phyloP scores from a whole-genome alignment of 108 stramenopile genomes.

The Stephanodiscus minutulus region DNA sequence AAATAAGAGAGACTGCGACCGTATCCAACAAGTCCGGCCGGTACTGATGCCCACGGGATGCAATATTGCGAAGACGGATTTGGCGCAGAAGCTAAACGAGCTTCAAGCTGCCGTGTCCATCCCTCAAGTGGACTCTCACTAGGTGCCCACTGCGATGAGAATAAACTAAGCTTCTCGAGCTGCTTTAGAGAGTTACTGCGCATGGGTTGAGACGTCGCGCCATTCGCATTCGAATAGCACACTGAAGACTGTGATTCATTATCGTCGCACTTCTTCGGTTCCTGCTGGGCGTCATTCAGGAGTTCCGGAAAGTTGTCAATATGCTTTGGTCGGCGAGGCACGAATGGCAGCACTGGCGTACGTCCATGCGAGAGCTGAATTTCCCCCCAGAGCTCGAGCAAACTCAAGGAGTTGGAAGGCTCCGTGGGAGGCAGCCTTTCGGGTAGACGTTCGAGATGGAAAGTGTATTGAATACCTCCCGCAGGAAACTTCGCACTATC shows the following conservation, averaged over 20 bases:
- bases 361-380: slow-evolving; percentile 18
- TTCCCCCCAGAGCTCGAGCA: neutral
- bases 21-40: too few species aligned
- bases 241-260: neutral
- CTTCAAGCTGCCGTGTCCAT: neutral
- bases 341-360: neutral
- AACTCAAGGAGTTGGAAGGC: neutral
- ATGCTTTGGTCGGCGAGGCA: neutral
- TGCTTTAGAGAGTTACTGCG: too few species aligned
- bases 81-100: neutral
- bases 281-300: neutral
- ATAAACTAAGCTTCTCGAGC: too few species aligned
- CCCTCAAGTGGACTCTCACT: neutral
- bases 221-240: neutral
- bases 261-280: neutral
- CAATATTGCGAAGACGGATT: neutral
- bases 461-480: slow-evolving; percentile 33
- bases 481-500: slow-evolving; percentile 6
- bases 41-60: too few species aligned
- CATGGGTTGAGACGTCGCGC: neutral
- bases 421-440: neutral
- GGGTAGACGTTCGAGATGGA: slow-evolving; percentile 25
- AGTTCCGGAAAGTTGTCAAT: neutral
- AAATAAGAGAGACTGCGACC: too few species aligned
- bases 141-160: too few species aligned